phyloP scores from a whole-genome alignment of 2,329 filamentous ascomycete genomes.

The Penicillium glabrum region DNA sequence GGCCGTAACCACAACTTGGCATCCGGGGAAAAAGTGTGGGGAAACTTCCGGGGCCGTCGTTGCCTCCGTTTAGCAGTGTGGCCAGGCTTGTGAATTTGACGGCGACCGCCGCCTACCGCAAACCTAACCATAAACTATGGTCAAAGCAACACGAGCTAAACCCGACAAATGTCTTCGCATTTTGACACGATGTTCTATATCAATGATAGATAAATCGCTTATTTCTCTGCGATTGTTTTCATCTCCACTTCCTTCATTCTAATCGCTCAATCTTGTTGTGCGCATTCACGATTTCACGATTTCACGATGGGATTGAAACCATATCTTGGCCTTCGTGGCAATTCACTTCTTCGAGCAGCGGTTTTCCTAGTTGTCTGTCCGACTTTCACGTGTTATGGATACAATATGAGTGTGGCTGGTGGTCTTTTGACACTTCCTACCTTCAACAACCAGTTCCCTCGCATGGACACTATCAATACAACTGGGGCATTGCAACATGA shows the following conservation, averaged over 20 bases:
- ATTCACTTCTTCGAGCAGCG: slow-evolving; percentile 21
- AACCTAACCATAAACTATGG: neutral
- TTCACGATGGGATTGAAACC: slow-evolving; percentile 21
- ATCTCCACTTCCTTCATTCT: neutral
- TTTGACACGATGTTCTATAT: neutral
- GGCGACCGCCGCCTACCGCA: slow-evolving; percentile 8
- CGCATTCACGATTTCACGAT: neutral
- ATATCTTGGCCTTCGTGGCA: slow-evolving; percentile 23
- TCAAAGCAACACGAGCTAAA: neutral
- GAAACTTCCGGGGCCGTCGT: neutral
- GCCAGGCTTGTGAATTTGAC: neutral
- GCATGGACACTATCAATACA: slow-evolving; percentile 50
- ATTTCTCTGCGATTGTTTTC: neutral
- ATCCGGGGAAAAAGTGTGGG: neutral
- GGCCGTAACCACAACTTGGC: neutral
- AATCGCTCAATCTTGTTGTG: neutral
- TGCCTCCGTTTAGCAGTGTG: neutral
- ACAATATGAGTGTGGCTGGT: slow-evolving; percentile 53
- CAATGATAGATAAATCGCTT: neutral
- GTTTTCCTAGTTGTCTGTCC: slow-evolving; percentile 24
- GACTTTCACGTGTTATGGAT: slow-evolving; percentile 53
- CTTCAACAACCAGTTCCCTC: slow-evolving; percentile 43
- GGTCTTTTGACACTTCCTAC: slow-evolving; percentile 40
- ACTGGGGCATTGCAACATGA: slow-evolving; percentile 42
- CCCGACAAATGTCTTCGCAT: neutral